Conservation (phyloP, 495 filamentous ascomycete species). For the Trichocladium antarcticum region DNA sequence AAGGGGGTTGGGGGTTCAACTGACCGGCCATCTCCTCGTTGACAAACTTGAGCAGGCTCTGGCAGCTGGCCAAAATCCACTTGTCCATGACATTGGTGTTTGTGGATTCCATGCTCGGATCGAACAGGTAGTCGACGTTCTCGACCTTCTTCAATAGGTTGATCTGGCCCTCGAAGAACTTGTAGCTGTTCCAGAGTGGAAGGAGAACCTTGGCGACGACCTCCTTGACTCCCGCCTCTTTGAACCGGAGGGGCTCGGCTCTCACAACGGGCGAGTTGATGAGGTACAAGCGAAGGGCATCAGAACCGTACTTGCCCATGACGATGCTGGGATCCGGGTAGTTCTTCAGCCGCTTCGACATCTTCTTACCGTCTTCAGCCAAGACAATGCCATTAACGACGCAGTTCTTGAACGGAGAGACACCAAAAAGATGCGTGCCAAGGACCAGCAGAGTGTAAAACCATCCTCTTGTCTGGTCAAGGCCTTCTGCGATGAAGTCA, state of each 20-base stretch:
- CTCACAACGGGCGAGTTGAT: slow-evolving; percentile 97
- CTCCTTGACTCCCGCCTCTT: slow-evolving; percentile 88
- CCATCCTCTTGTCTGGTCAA: slow-evolving; percentile 76
- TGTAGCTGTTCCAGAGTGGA: slow-evolving; percentile 94
- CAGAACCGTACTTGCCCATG: slow-evolving; percentile 83
- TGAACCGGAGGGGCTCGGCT: slow-evolving; percentile 83
- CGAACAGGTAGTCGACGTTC: slow-evolving; percentile 65
- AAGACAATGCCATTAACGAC: slow-evolving; percentile 95
- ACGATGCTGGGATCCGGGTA: slow-evolving; percentile 83
- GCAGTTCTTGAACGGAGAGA: slow-evolving; percentile 89
- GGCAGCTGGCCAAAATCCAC: slow-evolving; percentile 91
- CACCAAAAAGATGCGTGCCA: slow-evolving; percentile 81
- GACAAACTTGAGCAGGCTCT: slow-evolving; percentile 84
- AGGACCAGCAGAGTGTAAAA: slow-evolving; percentile 91
- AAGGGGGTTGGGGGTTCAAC: slow-evolving; percentile 4
- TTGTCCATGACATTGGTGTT: slow-evolving; percentile 94
- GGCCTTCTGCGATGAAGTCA: slow-evolving; percentile 93
- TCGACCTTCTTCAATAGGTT: slow-evolving; percentile 82
- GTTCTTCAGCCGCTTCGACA: slow-evolving; percentile 97
- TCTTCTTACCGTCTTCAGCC: slow-evolving; percentile 94
- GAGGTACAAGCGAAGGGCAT: slow-evolving; percentile 86
- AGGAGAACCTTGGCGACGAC: slow-evolving; percentile 89
- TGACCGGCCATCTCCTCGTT: slow-evolving; percentile 85
- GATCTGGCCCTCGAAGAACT: slow-evolving; percentile 97
- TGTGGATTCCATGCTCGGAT: slow-evolving; percentile 57